A percentile compares a stretch with the other conserved stretches of the same genome.
Conservation (phyloP, 345 rosid species). For the Passiflora organensis region DNA sequence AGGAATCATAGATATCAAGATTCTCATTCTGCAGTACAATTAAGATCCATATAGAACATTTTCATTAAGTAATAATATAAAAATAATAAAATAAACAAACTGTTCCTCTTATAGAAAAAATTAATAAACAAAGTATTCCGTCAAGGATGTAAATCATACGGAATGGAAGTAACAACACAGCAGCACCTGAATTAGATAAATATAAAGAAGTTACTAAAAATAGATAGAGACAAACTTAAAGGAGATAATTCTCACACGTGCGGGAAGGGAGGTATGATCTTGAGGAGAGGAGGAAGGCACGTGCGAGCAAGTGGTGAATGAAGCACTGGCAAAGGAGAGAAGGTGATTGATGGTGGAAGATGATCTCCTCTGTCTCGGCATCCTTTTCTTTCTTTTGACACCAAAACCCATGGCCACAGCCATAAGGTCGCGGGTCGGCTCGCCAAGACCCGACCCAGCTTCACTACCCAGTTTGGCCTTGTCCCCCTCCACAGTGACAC, state of each 20-base stretch:
- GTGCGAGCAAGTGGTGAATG: constrained; percentile 27
- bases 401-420: constrained; percentile 44
- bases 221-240: too few relatives aligned
- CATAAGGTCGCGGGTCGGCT: constrained; percentile 35
- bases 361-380: constrained; percentile 82
- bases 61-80: too few relatives aligned
- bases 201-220: too few relatives aligned
- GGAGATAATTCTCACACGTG: constrained; percentile 61
- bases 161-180: too few relatives aligned
- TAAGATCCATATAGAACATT: too few relatives aligned
- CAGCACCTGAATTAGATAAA: too few relatives aligned
- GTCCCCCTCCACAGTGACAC: constrained; percentile 26
- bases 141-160: too few relatives aligned
- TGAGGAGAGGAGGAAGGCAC: constrained; percentile 45
- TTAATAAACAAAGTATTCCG: too few relatives aligned
- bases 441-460: constrained; percentile 33
- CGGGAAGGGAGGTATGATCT: constrained; percentile 38
- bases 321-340: constrained; percentile 11
- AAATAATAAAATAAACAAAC: too few relatives aligned
- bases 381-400: constrained; percentile 72
- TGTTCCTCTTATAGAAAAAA: too few relatives aligned
- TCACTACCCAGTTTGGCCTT: background rate
- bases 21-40: too few relatives aligned
- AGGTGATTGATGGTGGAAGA: constrained; percentile 51
- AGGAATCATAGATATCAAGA: background rate